Evolutionary conservation across 2,329 filamentous ascomycete genomes (phyloP).

Genomic region (Phaeomoniella chlamydospora): DNA sequence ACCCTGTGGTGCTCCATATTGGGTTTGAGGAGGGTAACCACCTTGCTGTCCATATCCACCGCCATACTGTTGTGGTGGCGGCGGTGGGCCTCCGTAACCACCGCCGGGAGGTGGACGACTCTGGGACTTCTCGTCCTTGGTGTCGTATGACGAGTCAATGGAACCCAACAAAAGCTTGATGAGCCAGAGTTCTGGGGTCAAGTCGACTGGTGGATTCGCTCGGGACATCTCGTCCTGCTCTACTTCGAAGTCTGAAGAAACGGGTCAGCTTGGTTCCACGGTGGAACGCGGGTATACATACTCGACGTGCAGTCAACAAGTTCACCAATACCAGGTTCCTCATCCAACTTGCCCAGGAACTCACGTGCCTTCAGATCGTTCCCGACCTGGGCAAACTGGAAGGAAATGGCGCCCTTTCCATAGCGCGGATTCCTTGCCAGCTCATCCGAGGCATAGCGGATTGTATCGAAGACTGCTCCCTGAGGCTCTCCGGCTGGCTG

Average conservation of each 20-base stretch:
- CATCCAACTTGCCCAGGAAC: conserved; percentile 50
- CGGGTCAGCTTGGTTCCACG: conserved; percentile 9
- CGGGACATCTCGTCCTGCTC: conserved; percentile 53
- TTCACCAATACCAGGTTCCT: conserved; percentile 44
- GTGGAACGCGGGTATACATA: conserved; percentile 22
- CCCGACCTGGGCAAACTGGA: conserved; percentile 57
- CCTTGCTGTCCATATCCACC: too few relatives aligned
- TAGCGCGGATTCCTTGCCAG: conserved; percentile 33
- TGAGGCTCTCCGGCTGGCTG: conserved; percentile 49
- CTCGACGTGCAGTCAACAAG: conserved; percentile 56
- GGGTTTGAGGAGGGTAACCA: conserved; percentile 13
- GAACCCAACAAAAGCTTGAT: conserved; percentile 54
- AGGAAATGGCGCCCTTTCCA: conserved; percentile 44
- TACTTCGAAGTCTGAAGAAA: conserved; percentile 45
- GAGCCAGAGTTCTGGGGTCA: conserved; percentile 52
- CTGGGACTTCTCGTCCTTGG: conserved; percentile 46
- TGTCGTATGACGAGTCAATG: conserved; percentile 51
- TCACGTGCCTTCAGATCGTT: conserved; percentile 50
- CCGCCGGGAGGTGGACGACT: conserved; percentile 13
- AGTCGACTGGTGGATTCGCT: conserved; percentile 44
- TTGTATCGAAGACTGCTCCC: conserved; percentile 41
- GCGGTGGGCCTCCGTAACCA: conserved; percentile 10
- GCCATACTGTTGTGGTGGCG: conserved; percentile 17
- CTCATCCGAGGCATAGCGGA: conserved; percentile 38
- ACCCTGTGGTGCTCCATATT: conserved; percentile 18